Conservation (phyloP, 1,284 basidiomycete species). For the Coniferiporia sulphurascens region DNA sequence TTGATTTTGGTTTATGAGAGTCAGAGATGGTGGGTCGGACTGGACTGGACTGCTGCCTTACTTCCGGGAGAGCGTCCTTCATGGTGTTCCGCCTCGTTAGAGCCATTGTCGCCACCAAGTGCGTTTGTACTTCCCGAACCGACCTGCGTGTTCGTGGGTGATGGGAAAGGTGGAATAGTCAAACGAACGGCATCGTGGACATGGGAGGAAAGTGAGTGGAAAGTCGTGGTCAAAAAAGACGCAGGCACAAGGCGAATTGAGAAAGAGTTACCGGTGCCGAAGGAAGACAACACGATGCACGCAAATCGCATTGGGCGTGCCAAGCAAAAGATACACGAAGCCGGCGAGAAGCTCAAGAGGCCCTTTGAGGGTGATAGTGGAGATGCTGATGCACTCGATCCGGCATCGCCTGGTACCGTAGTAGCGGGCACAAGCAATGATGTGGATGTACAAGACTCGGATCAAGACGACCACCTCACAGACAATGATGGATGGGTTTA, state of each 20-base stretch:
- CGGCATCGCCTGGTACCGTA: conserved; percentile 17
- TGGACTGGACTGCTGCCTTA: conserved; percentile 91
- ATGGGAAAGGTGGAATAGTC: conserved; percentile 40
- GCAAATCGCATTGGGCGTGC: conserved; percentile 34
- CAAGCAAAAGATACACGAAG: conserved; percentile 26
- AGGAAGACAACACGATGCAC: conserved; percentile 40
- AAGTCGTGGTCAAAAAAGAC: conserved; percentile 60
- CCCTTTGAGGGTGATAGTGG: conserved; percentile 23
- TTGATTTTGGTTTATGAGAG: conserved; percentile 89
- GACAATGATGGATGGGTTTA: conserved; percentile 93
- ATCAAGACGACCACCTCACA: conserved; percentile 50
- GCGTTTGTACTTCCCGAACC: conserved; percentile 54
- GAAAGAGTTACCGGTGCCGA: conserved; percentile 46
- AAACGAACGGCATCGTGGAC: conserved; percentile 76
- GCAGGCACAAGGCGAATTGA: conserved; percentile 50
- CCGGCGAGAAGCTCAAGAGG: conserved; percentile 25
- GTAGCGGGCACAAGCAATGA: conserved; percentile 22
- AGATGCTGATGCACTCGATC: conserved; percentile 9
- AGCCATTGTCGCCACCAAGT: conserved; percentile 59
- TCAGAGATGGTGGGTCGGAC: conserved; percentile 90
- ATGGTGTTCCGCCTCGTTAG: conserved; percentile 68
- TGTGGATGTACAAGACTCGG: conserved; percentile 23
- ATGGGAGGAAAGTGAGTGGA: conserved; percentile 89
- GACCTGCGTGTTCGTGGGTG: conserved; percentile 44
- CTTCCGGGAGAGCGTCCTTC: conserved; percentile 87